Evolutionary conservation across 78 protist genomes (phyloP).

Genomic region (Mantamonas sphyraenae): DNA sequence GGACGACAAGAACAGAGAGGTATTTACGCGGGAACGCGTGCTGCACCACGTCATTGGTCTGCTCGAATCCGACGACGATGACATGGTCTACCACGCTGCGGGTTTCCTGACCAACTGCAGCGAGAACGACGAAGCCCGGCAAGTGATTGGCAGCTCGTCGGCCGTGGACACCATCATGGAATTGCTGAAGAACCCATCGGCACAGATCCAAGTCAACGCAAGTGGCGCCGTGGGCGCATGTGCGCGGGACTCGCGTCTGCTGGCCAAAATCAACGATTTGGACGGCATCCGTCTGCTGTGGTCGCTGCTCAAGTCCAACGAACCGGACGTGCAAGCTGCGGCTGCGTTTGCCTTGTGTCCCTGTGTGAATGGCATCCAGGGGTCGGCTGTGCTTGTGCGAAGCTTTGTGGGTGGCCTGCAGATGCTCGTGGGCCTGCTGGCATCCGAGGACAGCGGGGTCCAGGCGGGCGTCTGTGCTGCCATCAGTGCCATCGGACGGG

Average conservation of each 20-base stretch:
- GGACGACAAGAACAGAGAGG: background rate
- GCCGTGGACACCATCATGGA: slow-evolving; percentile 5
- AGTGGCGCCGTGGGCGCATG: slow-evolving; percentile 3
- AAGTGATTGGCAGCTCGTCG: background rate
- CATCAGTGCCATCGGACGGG: slow-evolving; percentile 13
- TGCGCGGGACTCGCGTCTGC: background rate
- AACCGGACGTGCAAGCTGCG: background rate
- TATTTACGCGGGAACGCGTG: background rate
- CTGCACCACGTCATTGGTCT: background rate
- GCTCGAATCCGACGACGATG: background rate
- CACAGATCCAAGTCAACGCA: background rate
- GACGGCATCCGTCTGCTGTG: slow-evolving; percentile 25
- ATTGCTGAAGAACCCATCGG: slow-evolving; percentile 1
- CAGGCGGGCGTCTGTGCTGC: slow-evolving; percentile 16
- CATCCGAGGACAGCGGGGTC: background rate
- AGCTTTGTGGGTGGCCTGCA: slow-evolving; percentile 38
- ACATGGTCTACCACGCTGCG: background rate
- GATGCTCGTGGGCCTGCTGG: slow-evolving; percentile 16
- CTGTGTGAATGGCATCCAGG: background rate
- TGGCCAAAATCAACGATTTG: slow-evolving; percentile 1
- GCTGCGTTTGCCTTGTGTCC: slow-evolving; percentile 35
- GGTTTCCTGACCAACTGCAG: slow-evolving; percentile 9
- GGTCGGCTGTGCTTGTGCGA: background rate
- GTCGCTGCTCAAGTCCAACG: slow-evolving; percentile 19
- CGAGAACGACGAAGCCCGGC: background rate